Percentiles rank a stretch among this genome's conserved stretches.
phyloP scores from a whole-genome alignment of 257 asterid genomes.

The Solanum ossicruentum region DNA sequence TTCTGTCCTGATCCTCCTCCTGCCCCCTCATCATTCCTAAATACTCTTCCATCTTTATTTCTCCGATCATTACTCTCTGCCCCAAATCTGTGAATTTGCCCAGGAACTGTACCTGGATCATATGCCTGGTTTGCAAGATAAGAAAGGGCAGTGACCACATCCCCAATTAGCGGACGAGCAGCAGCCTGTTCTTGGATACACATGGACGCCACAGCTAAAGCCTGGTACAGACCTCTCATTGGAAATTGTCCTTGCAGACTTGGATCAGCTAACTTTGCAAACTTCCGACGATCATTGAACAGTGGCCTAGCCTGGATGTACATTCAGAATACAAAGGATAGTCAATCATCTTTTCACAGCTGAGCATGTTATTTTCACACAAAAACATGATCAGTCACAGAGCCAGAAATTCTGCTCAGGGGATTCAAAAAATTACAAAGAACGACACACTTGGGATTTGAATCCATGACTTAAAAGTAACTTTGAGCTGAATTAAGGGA shows the following conservation, averaged over 20 bases:
- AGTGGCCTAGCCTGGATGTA: conserved; percentile 73
- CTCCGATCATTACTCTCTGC: conserved; percentile 35
- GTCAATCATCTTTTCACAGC: neutral
- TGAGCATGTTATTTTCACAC: neutral
- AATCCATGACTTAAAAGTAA: neutral
- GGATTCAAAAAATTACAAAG: neutral
- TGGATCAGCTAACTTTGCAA: conserved; percentile 81
- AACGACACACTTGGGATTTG: neutral
- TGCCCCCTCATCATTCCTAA: conserved; percentile 46
- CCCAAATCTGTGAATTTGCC: neutral
- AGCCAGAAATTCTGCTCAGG: neutral
- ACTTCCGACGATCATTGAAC: conserved; percentile 79
- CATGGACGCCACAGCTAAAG: conserved; percentile 97
- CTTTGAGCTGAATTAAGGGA: neutral
- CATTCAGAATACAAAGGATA: neutral
- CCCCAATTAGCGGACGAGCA: conserved; percentile 89
- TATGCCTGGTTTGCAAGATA: conserved; percentile 79
- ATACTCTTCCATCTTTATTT: conserved; percentile 34
- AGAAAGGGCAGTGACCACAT: conserved; percentile 91
- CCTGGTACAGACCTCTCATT: conserved; percentile 85
- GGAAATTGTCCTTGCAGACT: conserved; percentile 75
- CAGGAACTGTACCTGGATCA: conserved; percentile 32
- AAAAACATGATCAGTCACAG: neutral
- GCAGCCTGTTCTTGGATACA: conserved; percentile 97
- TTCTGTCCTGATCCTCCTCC: conserved; percentile 65